Base-by-base conservation (phyloP, 345 rosid genomes). In the Camelina neglecta region DNA sequence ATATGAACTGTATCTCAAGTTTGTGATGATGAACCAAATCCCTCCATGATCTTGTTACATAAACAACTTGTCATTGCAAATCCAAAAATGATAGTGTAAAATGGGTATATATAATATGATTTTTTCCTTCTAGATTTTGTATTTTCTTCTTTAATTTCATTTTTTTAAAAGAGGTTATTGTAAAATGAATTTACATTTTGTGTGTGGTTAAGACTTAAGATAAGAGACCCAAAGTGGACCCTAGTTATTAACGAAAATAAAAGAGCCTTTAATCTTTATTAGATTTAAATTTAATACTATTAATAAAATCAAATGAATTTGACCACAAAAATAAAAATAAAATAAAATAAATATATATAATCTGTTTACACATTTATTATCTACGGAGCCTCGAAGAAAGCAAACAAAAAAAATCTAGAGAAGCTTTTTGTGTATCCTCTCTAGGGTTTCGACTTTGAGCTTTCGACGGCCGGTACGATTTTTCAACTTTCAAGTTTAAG, bases 1-100 rank as follows among this genome's bases (percentile, higher is more conserved):
- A 4, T 87, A 87, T 80, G 81, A 87, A 29, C 83, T 75, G 29
- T 77, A 56, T 57, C 67, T 71, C 23, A 70, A 56, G 67, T 72
- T 47, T 72, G 7, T 53, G 36, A 78, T 72, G 65, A 72, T 78
- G 69, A 53, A 35, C 57, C 76, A 71, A 58, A 71, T 29, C 62
- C 66, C 61, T 18, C 39, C 31, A 26, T 71, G 31, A 77, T 33
- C 1, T 53, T 1, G 12, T 9, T 4, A 55, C 6, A 65, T 21
- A 49, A 36, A 5, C 2, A 29, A 26, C 26, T 24, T 1, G 18
- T 18, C 18, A 18, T 47, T 45, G 24, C 35, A 53, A 51, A 16
- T 35, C 38, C 33, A 36, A 56, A 26, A 39, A 20, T 15, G 0
- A 50, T 7, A 49, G n/a, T 53, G 36, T 53, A 53, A 54, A 62